These are phyloP conservation scores for Fusarium sp. DNA, from an alignment of 2,329 filamentous ascomycete genomes.

Conservation along the genomic window DNA sequence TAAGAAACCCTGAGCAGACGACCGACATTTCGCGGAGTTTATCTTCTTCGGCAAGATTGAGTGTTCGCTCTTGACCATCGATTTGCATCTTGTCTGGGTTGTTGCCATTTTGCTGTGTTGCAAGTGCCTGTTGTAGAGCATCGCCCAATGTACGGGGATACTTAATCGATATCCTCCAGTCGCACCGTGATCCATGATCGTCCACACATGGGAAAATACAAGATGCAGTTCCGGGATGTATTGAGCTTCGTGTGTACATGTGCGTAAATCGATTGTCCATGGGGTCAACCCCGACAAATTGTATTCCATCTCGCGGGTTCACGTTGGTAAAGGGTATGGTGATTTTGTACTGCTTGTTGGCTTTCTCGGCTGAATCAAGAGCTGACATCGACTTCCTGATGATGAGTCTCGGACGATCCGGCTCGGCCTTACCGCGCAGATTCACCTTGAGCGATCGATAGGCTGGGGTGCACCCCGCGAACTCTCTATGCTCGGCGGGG, in stretches of 20 bases:
- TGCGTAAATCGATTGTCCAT: conserved; percentile 89
- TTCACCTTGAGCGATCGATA: conserved; percentile 65
- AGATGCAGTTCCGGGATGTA: conserved; percentile 81
- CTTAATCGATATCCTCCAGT: conserved; percentile 89
- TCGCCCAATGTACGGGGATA: conserved; percentile 90
- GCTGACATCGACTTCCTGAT: conserved; percentile 58
- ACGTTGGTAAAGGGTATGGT: conserved; percentile 82
- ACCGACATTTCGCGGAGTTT: conserved; percentile 89
- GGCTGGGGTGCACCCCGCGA: conserved; percentile 67
- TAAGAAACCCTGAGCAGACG: conserved; percentile 88
- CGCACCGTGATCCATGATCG: conserved; percentile 81
- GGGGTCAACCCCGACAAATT: conserved; percentile 88
- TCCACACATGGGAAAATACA: conserved; percentile 96
- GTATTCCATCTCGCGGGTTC: conserved; percentile 84
- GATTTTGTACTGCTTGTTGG: conserved; percentile 62
- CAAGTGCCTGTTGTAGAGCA: conserved; percentile 66
- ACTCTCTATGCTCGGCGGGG: conserved; percentile 66
- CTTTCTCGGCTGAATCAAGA: conserved; percentile 52
- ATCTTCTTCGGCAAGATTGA: conserved; percentile 77
- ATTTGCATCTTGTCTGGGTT: conserved; percentile 55
- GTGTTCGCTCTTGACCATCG: conserved; percentile 56
- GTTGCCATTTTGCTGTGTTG: conserved; percentile 55
- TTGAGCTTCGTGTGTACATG: conserved; percentile 86
- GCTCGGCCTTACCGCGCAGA: conserved; percentile 56
- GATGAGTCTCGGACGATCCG: conserved; percentile 57